phyloP scores from a whole-genome alignment of 352 stramenopile species.

The Blastocystis sp. region DNA sequence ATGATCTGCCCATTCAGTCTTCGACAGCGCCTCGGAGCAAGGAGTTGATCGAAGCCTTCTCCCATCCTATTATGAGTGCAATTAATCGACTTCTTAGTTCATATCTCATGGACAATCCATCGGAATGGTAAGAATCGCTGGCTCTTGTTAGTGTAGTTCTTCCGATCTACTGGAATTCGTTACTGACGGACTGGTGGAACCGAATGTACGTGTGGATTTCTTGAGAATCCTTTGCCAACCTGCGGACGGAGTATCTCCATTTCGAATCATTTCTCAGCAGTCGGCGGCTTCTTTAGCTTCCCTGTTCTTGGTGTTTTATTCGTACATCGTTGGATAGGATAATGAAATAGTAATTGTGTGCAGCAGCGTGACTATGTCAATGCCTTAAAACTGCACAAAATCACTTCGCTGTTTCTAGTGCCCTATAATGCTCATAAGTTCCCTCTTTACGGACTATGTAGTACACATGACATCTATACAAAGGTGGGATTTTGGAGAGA shows the following conservation, averaged over 20 bases:
- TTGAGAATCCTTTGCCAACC: not conserved
- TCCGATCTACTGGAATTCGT: not conserved
- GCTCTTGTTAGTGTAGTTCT: not conserved
- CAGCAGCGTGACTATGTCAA: constrained; percentile 32
- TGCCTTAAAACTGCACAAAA: not conserved
- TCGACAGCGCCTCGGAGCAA: not conserved
- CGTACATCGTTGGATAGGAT: not conserved
- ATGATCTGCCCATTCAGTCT: not conserved
- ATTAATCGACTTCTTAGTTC: not conserved
- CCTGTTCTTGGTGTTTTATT: not conserved
- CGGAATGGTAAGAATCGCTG: not conserved
- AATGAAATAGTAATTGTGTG: not conserved
- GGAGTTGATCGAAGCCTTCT: not conserved
- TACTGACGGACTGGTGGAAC: not conserved
- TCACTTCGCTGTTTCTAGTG: not conserved
- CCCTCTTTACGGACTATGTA: constrained; percentile 7
- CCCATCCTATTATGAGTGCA: not conserved
- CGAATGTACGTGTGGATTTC: not conserved
- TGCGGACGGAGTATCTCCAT: not conserved
- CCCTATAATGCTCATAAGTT: not conserved
- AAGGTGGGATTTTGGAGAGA: constrained; percentile 58
- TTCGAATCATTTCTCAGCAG: not conserved
- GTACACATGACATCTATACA: constrained; percentile 7
- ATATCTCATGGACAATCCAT: not conserved
- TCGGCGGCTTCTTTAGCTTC: not conserved